These are phyloP conservation scores for Vigna hirtella DNA, from an alignment of 306 rosid genomes.

Conservation along the genomic window DNA sequence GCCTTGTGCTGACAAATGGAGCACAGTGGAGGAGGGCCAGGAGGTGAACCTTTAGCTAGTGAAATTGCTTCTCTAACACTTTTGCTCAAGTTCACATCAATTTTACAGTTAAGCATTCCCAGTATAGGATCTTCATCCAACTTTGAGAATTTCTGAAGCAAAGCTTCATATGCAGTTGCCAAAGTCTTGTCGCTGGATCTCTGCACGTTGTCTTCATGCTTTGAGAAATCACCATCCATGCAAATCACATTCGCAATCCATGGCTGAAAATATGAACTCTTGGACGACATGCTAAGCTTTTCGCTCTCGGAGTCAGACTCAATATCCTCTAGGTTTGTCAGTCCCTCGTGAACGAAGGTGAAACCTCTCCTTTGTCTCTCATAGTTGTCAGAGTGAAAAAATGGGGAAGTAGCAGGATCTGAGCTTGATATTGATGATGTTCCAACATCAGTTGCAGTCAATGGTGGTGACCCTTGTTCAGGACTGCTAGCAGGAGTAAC, in stretches of 20 bases:
- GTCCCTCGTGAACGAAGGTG: conserved; percentile 52
- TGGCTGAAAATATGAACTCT: conserved; percentile 70
- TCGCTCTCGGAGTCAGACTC: conserved; percentile 74
- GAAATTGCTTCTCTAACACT: conserved; percentile 82
- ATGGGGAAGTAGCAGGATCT: conserved; percentile 73
- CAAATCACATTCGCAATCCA: conserved; percentile 69
- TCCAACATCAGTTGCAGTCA: conserved; percentile 86
- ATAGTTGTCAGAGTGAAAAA: conserved; percentile 56
- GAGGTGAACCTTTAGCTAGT: conserved; percentile 63
- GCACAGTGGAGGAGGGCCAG: conserved; percentile 92
- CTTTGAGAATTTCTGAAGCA: conserved; percentile 67
- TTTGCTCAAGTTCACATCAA: conserved; percentile 72
- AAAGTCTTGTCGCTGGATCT: conserved; percentile 53
- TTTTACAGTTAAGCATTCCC: conserved; percentile 56
- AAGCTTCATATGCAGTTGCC: conserved; percentile 57
- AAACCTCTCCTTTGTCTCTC: conserved; percentile 57
- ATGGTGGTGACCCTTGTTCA: conserved; percentile 76
- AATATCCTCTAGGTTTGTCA: conserved; percentile 56
- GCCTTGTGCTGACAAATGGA: conserved; percentile 97
- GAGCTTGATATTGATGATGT: conserved; percentile 92
- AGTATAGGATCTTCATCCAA: conserved; percentile 63
- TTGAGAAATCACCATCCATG: conserved; percentile 57
- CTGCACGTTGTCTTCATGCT: conserved; percentile 49
- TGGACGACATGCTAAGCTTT: conserved; percentile 60
- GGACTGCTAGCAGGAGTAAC: conserved; percentile 87